phyloP scores from a whole-genome alignment of 148 eudicot species.

The Heliamphora exappendiculata region DNA sequence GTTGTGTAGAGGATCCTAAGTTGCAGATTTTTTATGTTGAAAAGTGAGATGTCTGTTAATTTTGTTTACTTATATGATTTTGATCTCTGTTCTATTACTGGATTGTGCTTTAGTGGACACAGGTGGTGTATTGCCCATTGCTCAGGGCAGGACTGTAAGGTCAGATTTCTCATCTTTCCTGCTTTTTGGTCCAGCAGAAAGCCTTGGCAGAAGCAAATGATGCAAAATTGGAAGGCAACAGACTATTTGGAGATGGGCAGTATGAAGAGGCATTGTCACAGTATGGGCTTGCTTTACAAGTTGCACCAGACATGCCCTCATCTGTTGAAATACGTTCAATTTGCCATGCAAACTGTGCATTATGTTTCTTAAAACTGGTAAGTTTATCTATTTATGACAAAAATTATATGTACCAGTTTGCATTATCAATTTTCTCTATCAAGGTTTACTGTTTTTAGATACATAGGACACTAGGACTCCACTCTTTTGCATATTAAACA shows the following conservation, averaged over 20 bases:
- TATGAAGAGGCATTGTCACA: conserved; percentile 75
- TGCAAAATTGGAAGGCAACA: conserved; percentile 75
- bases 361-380: conserved; percentile 81
- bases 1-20: neutral
- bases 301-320: conserved; percentile 54
- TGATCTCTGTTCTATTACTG: neutral
- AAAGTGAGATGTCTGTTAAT: neutral
- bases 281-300: conserved; percentile 65
- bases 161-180: neutral
- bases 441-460: neutral
- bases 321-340: conserved; percentile 76
- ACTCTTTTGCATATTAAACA: neutral
- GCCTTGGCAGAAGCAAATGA: conserved; percentile 69
- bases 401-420: neutral
- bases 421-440: neutral
- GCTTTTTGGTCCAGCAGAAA: neutral
- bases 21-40: neutral
- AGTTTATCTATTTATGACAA: conserved; percentile 7
- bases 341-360: conserved; percentile 75
- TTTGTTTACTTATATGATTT: neutral
- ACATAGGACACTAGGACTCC: too few relatives aligned
- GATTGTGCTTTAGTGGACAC: neutral
- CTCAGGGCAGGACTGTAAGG: neutral
- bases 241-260: conserved; percentile 50
- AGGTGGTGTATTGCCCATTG: neutral